A percentile compares a stretch with the other conserved stretches of the same genome.
These are phyloP conservation scores for Clonostachys chloroleuca DNA, from an alignment of 2,329 filamentous ascomycete genomes.

Conservation along the genomic window DNA sequence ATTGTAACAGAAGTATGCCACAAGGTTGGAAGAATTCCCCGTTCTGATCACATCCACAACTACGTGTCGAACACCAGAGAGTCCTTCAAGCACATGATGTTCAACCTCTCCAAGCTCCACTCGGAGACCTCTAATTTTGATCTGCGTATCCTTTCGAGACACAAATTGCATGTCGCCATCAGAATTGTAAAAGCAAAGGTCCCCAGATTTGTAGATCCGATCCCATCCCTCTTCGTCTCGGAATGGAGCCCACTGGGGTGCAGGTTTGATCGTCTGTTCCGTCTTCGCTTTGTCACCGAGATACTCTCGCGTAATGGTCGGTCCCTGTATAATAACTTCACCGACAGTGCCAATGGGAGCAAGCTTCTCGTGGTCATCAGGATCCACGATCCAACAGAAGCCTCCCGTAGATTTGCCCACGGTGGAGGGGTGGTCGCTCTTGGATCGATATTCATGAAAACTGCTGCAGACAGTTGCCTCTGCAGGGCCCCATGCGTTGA, in stretches of 20 bases:
- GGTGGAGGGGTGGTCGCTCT: not conserved
- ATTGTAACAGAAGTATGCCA: slow-evolving; percentile 1
- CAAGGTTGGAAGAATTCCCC: not conserved
- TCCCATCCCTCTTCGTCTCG: not conserved
- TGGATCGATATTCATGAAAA: slow-evolving; percentile 1
- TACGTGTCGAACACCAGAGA: not conserved
- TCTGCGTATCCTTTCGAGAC: slow-evolving; percentile 3
- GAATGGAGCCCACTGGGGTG: slow-evolving; percentile 3
- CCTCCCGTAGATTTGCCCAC: slow-evolving; percentile 6
- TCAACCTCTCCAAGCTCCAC: slow-evolving; percentile 3
- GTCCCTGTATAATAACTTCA: slow-evolving; percentile 13
- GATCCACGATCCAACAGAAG: slow-evolving; percentile 6
- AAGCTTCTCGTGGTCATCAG: slow-evolving; percentile 1
- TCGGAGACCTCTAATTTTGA: slow-evolving; percentile 3
- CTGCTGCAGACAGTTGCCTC: slow-evolving; percentile 4
- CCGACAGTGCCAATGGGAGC: slow-evolving; percentile 7
- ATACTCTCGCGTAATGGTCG: slow-evolving; percentile 40
- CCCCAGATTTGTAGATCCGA: slow-evolving; percentile 2
- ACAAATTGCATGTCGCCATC: slow-evolving; percentile 1
- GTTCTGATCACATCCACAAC: slow-evolving; percentile 3
- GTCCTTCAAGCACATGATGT: not conserved
- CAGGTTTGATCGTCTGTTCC: slow-evolving; percentile 7
- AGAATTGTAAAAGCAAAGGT: slow-evolving; percentile 1
- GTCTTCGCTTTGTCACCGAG: slow-evolving; percentile 26
- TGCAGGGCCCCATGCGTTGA: slow-evolving; percentile 7